A percentile compares a stretch with the other conserved stretches of the same genome.
phyloP scores from a whole-genome alignment of 1,284 basidiomycete species.

The Rhodotorula glutinis region DNA sequence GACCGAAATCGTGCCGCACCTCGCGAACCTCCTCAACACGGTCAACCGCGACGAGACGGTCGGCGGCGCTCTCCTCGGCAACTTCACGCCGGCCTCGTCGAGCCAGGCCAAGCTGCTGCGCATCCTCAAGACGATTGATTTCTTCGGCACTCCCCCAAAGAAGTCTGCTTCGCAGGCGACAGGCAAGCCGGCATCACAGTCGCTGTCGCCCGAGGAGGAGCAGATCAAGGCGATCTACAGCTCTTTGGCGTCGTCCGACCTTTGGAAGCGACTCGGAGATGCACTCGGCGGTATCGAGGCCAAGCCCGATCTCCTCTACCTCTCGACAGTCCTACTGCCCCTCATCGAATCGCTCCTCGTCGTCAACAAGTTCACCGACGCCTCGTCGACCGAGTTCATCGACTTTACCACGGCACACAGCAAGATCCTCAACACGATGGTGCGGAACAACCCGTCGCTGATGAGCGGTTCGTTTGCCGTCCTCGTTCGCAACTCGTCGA shows the following conservation, averaged over 20 bases:
- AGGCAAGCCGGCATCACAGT: conserved; percentile 53
- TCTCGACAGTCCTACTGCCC: conserved; percentile 83
- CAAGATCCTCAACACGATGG: conserved; percentile 86
- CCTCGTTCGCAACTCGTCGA: conserved; percentile 90
- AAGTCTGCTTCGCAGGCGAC: conserved; percentile 3
- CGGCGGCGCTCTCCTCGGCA: conserved; percentile 64
- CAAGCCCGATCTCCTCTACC: conserved; percentile 73
- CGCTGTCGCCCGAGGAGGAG: conserved; percentile 60
- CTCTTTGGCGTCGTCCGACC: conserved; percentile 75
- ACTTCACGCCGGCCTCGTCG: conserved; percentile 87
- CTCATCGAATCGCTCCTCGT: conserved; percentile 96
- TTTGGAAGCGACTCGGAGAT: conserved; percentile 82
- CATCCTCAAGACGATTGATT: conserved; percentile 91
- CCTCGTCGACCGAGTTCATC: conserved; percentile 68
- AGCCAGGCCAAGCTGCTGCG: conserved; percentile 88
- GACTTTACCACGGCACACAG: conserved; percentile 91
- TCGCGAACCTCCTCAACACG: conserved; percentile 68
- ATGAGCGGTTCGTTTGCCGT: conserved; percentile 98
- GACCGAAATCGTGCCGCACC: conserved; percentile 64
- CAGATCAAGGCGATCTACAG: conserved; percentile 78
- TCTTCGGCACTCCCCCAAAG: conserved; percentile 70
- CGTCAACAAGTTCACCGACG: conserved; percentile 52
- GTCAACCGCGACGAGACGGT: conserved; percentile 61
- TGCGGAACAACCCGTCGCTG: conserved; percentile 88
- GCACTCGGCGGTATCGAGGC: conserved; percentile 79